Evolutionary conservation across 176 grass and related monocot genomes (phyloP).

Genomic region (Avena insularis): DNA sequence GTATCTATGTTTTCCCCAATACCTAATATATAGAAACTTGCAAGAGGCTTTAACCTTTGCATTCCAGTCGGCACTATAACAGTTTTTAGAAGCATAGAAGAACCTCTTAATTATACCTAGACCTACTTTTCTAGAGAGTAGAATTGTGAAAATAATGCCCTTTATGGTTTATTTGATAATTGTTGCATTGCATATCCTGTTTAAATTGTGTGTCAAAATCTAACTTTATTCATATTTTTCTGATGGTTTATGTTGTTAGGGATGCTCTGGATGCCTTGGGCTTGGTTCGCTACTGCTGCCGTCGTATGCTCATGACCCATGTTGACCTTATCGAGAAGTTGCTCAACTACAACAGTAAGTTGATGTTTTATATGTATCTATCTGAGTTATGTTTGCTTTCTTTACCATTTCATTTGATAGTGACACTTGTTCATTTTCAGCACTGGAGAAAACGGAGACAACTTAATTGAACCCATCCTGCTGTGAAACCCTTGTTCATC

Average conservation of each 20-base stretch:
- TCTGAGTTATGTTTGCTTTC: slow-evolving; percentile 19
- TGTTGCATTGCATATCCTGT: background rate
- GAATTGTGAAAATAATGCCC: background rate
- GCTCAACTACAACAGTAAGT: slow-evolving; percentile 97
- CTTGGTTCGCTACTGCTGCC: slow-evolving; percentile 89
- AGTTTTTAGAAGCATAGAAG: background rate
- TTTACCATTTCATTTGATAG: slow-evolving; percentile 11
- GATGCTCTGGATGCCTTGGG: slow-evolving; percentile 93
- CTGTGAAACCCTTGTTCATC: background rate
- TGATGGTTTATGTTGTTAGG: slow-evolving; percentile 44
- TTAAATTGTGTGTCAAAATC: too few species aligned
- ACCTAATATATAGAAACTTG: background rate
- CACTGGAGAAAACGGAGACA: slow-evolving; percentile 68
- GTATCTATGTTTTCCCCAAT: background rate
- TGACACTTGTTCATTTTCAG: slow-evolving; percentile 48
- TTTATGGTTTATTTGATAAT: background rate
- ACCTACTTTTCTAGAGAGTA: background rate
- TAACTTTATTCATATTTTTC: background rate
- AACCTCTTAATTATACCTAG: background rate
- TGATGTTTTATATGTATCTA: slow-evolving; percentile 5
- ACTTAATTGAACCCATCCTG: slow-evolving; percentile 13
- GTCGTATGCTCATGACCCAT: slow-evolving; percentile 99
- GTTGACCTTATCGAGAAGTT: slow-evolving; percentile 97
- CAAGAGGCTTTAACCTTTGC: too few species aligned
- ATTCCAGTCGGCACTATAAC: background rate